These are phyloP conservation scores for Camellia granthamiana DNA, from an alignment of 148 eudicot genomes.

Conservation along the genomic window DNA sequence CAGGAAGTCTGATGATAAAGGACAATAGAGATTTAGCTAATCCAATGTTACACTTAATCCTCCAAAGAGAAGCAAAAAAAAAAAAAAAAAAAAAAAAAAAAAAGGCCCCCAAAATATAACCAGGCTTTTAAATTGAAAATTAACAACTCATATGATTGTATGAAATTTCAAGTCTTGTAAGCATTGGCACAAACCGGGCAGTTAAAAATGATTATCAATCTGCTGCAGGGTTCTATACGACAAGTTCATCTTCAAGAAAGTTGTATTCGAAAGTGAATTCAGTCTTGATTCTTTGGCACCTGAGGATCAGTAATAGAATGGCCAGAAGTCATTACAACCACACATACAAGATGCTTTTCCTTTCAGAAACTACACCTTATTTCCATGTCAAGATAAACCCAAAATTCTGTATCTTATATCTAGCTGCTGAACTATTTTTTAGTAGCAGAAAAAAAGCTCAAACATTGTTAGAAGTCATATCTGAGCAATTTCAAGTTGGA, in stretches of 20 bases:
- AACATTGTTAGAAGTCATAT: neutral
- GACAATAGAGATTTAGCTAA: neutral
- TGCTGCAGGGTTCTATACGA: slow-evolving; percentile 37
- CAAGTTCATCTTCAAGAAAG: slow-evolving; percentile 88
- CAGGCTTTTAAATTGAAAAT: neutral
- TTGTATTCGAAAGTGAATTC: slow-evolving; percentile 76
- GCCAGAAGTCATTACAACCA: slow-evolving; percentile 7
- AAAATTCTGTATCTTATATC: too few species aligned
- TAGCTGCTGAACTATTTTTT: neutral
- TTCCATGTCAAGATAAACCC: neutral
- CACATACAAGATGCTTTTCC: neutral
- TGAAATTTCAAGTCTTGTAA: neutral
- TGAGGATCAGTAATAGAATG: slow-evolving; percentile 20
- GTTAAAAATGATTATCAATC: neutral
- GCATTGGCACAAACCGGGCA: neutral
- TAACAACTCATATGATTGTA: neutral
- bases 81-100: neutral
- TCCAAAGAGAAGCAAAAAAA: neutral
- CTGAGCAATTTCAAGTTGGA: neutral
- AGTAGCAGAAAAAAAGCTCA: neutral
- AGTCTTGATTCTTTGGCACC: slow-evolving; percentile 85
- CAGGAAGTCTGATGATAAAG: neutral
- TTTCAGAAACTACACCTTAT: neutral
- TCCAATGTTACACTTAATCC: neutral
- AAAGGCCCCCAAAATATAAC: neutral